Evolutionary conservation across 805 yeast genomes (phyloP), one percentile per base, ranked within the genome.

Genomic region (Candida andamanensis): DNA sequence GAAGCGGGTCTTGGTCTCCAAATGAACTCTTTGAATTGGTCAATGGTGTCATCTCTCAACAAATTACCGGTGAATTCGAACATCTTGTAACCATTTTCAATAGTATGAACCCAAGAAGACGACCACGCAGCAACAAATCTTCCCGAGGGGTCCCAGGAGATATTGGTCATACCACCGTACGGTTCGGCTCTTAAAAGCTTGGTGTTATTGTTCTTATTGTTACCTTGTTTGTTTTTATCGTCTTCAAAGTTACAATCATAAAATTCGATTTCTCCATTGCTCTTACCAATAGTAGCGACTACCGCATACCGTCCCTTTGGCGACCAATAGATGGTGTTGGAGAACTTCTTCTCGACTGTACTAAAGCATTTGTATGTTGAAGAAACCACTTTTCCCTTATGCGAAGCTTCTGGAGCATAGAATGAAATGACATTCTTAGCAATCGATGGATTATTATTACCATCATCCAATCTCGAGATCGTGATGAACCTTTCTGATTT

Each of bases 1-100:
- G 87, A 72, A 13, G 74, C 76, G 31, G 98, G 98, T 67, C 98
- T 80, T 51, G 97, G 97, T 71, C 99, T 84, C 99, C 99, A 92
- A 41, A 76, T 69, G 51, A 90, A 85, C 41, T 84, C 89, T 63
- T 79, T 84, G 75, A 92, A 86, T 35, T 80, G 83, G 49, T 85
- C 92, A 40, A 85, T 59, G 15, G 72, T 59, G 52, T 89, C 95
- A 48, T 84, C 92, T 46, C 80, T 78, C 39, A 85, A 58, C 44
- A 78, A 45, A 45, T 68, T 71, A 51, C 98, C 99, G 30, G 83
- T 80, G 58, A 85, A 72, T 57, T 87, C 94, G 64, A 71, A 89
- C 43, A 92, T 63, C 58, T 77, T 85, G 75, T 79, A 92, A 42
- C 98, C 98, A 50, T 89, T 86, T 54, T 85, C 95, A 41, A 84